Evolutionary conservation across 2,329 filamentous ascomycete species (phyloP).

Genomic region (Fusarium sp.): DNA sequence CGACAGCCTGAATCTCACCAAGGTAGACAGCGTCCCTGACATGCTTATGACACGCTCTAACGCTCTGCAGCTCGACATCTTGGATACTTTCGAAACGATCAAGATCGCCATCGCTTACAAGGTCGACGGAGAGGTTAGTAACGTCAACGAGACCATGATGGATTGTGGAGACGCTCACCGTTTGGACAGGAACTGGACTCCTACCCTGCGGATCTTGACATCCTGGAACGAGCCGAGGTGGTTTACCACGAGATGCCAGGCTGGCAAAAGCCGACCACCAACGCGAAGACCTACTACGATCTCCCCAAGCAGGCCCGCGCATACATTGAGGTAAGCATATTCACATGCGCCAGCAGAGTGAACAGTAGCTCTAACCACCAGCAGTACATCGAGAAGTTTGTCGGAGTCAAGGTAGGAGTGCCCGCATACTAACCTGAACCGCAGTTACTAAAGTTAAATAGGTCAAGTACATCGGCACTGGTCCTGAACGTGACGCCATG

Average conservation of each 20-base stretch:
- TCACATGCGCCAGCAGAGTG: not conserved
- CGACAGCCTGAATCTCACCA: slow-evolving; percentile 70
- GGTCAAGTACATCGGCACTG: slow-evolving; percentile 75
- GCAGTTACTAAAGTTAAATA: slow-evolving; percentile 39
- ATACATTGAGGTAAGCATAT: not conserved
- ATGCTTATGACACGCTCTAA: slow-evolving; percentile 16
- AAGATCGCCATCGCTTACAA: slow-evolving; percentile 81
- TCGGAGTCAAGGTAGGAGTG: not conserved
- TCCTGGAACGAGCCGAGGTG: slow-evolving; percentile 71
- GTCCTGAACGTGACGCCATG: slow-evolving; percentile 74
- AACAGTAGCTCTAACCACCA: not conserved
- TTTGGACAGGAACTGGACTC: slow-evolving; percentile 50
- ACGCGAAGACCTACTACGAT: not conserved
- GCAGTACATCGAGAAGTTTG: not conserved
- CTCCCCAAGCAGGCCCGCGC: not conserved
- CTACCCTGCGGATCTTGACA: slow-evolving; percentile 73
- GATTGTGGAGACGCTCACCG: slow-evolving; percentile 37
- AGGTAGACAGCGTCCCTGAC: slow-evolving; percentile 44
- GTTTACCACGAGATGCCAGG: slow-evolving; percentile 61
- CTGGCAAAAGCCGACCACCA: not conserved
- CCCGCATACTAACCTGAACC: slow-evolving; percentile 19
- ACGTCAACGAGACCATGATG: slow-evolving; percentile 23
- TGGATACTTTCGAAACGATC: slow-evolving; percentile 80
- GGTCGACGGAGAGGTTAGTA: slow-evolving; percentile 47
- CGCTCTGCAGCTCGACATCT: slow-evolving; percentile 55